A percentile compares a stretch with the other conserved stretches of the same genome.
Evolutionary conservation across 1,284 basidiomycete species (phyloP).

Genomic region (Cryptococcus sp.): DNA sequence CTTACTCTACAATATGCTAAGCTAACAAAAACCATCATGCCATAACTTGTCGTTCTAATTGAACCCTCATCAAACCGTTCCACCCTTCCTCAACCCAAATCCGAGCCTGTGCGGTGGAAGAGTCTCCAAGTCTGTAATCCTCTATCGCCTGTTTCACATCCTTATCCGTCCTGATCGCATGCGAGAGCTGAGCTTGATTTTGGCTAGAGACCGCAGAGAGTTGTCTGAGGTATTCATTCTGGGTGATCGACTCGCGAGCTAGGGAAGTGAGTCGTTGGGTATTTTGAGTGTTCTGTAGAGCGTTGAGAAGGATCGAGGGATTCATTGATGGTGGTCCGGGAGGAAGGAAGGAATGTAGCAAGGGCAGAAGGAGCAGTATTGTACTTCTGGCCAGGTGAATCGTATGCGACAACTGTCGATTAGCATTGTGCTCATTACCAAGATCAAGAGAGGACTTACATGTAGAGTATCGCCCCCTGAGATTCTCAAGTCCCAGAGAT

Average conservation of each 20-base stretch:
- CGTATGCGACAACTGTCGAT: neutral
- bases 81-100: constrained; percentile 16
- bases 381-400: constrained; percentile 24
- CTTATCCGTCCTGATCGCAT: constrained; percentile 6
- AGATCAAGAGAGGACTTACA: constrained; percentile 20
- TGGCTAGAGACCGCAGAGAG: neutral
- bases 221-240: constrained; percentile 3
- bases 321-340: constrained; percentile 7
- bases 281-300: constrained; percentile 13
- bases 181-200: neutral
- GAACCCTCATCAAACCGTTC: constrained; percentile 17
- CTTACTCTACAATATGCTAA: no score
- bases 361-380: constrained; percentile 19
- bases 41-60: no score
- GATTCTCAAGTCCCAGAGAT: constrained; percentile 18
- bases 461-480: constrained; percentile 27
- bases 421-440: neutral
- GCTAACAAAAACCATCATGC: no score
- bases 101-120: constrained; percentile 7
- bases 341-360: constrained; percentile 30
- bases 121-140: constrained; percentile 4
- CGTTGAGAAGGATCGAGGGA: constrained; percentile 6
- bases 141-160: constrained; percentile 6
- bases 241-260: constrained; percentile 14
- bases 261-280: constrained; percentile 18